Base-by-base conservation (phyloP, 768 basidiomycete species). In the Pulveroboletus ravenelii region DNA sequence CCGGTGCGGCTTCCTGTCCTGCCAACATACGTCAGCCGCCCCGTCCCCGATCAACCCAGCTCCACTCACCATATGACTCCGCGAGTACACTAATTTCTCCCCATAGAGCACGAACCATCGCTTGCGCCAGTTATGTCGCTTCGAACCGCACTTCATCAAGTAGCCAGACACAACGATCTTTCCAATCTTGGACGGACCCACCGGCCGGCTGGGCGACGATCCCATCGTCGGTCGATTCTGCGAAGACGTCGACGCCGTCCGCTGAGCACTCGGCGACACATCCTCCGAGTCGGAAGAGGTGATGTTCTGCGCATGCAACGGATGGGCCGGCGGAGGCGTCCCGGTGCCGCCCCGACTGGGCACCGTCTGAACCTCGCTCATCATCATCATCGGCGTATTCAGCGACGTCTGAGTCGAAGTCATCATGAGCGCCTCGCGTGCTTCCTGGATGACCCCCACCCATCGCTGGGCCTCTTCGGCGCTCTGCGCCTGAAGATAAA, bases 41-140 rank as follows among this genome's bases (percentile, higher is more conserved):
- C 14, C 34, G 37, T 42, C 25, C 29, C 38, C 57, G 40, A 56
- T 55, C 58, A 50, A 23, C 34, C 46, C 45, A 43, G 30, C 48
- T 34, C 15, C 13, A 76, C 85, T 55, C 62, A 95, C 94, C 93
- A 98, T 98, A 72, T 99, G 96, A 65, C 87, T 93, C 43, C 84
- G 83, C 10, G 84, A 85, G 72, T 99, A 99, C 32, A 91, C 72
- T 47, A 99, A 71, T 63, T 84, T 88, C 61, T 93, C 90, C 35
- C 84, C 84, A 35, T 85, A 92, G n/a, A 99, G 74, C 34, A 90
- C 84, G 61, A 99, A 98, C 95, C 94, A 98, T 27, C 96, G 74
- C 70, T 99, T 98, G 50, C 93, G 79, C 96, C 96, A 99, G 57
- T 83, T 90, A 60, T 89, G 86, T 62, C 95, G 81, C 58, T 94